Base-by-base conservation (phyloP, 2,329 filamentous ascomycete species). In the Ascomycota sp. region DNA sequence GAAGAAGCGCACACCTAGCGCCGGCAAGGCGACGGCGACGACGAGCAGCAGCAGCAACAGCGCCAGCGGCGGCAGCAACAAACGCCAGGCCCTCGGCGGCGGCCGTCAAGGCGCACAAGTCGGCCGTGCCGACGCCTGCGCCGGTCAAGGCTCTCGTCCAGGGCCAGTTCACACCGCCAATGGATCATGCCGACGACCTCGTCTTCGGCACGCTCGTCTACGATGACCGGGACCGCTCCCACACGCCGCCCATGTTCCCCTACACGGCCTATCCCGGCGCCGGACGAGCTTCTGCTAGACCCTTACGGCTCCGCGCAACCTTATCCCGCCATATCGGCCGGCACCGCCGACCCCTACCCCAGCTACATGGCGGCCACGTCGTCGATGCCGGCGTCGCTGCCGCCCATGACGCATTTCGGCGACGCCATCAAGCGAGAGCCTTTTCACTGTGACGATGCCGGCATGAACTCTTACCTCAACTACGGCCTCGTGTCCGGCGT, bases 231-330 rank as follows among this genome's bases (percentile, higher is more conserved):
- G 72, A 77, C 40, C 59, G 74, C 33, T 80, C 75, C 23, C 67
- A 73, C 46, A 78, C 74, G 33, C 77, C 77, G 31, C 74, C 75
- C 32, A 69, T 75, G 30, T 74, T 76, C 43, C 55, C 44, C 11
- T 79, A 78, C 55, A 63, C 69, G 31, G 52, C 69, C n/a, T 78
- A 79, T n/a, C 44, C 65, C 70, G 10, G 63, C 69, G 25, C 65
- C 71, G 15, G 75, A 79, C 37, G 67, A 73, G 45, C 59, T 73
- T 40, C 55, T 69, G 36, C 65, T 77, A 43, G 50, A 63, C 32
- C 57, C 66, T 20, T 74, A 75, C 43, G 61, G 62, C 32, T 57
- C 64, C 11, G 54, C 63, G 8, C 60, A 59, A 37, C 43, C 53
- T 8, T 70, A 69, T 46, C 58, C 59, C 31, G 46, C 59, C 41